Evolutionary conservation across 1,139 yeast genomes (phyloP).

Genomic region (Scheffersomyces parashehatae): DNA sequence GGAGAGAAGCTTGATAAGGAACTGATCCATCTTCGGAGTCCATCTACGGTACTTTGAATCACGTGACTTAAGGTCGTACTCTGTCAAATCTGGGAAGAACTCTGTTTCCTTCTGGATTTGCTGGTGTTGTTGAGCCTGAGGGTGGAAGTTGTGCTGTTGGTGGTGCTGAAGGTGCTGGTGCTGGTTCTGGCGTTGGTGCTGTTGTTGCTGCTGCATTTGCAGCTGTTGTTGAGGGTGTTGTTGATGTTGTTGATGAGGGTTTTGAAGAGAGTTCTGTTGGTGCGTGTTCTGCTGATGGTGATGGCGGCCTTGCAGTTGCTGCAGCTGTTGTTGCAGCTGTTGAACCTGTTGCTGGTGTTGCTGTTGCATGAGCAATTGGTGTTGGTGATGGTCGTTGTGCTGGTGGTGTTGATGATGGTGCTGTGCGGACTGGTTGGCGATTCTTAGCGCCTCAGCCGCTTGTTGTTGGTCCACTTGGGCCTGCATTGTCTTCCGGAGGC

Average conservation of each 20-base stretch:
- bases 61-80: conserved; percentile 35
- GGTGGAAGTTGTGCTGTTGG: neutral
- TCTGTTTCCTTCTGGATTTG: conserved; percentile 1
- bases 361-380: conserved; percentile 9
- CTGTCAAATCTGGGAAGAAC: conserved; percentile 19
- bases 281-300: conserved; percentile 3
- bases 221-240: conserved; percentile 13
- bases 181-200: conserved; percentile 4
- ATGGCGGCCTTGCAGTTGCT: conserved; percentile 5
- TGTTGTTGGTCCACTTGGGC: conserved; percentile 8
- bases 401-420: conserved; percentile 8
- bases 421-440: conserved; percentile 6
- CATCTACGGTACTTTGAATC: conserved; percentile 44
- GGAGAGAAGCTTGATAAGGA: conserved; percentile 31
- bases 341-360: conserved; percentile 16
- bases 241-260: conserved; percentile 12
- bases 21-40: conserved; percentile 45
- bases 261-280: conserved; percentile 13
- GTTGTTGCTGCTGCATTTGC: conserved; percentile 5
- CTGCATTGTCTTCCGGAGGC: conserved; percentile 7
- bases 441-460: conserved; percentile 1
- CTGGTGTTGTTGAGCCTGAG: conserved; percentile 1
- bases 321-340: conserved; percentile 12
- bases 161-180: conserved; percentile 5
- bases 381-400: conserved; percentile 4